Evolutionary conservation across 2,329 filamentous ascomycete species (phyloP), one percentile per base, ranked within the genome.

Genomic region (Akanthomyces uredinophilus): DNA sequence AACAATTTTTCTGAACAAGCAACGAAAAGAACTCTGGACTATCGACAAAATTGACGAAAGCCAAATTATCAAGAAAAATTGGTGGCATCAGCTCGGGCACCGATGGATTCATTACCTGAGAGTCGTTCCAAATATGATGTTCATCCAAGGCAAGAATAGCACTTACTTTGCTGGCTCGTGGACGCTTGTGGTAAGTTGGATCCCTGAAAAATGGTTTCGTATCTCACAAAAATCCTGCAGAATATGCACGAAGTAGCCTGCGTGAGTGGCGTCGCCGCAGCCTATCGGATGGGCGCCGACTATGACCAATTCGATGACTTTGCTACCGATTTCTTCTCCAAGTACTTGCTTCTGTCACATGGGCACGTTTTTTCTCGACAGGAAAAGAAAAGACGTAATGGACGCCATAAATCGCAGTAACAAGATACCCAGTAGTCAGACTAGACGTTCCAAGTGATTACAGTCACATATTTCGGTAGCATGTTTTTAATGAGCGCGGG

Each of bases 71-170:
- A 76, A 82, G 53, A 81, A 79, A 64, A 83, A 88, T 64, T 88
- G 85, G 85, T 88, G 86, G 86, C 86, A 88, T 69, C 86, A 88
- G 71, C 78, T 88, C 13, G 85, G 85, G 61, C 85, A 88, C 67
- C 78, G 80, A 4, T 88, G 81, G 80, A 83, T 84, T 39, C 86
- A 88, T 67, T 88, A 87, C 68, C 69, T 83, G 1, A 79, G 84
- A 39, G 86, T 88, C 1, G 86, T 92, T 1, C 88, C 88, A 0
- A 85, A 85, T 65, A 83, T 92, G 81, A 88, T 88, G 87, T 83
- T 88, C 27, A 79, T 92, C 3, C 87, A 92, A 65, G 87, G 87
- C 0, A 82, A 79, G 64, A 84, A 84, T 29, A 77, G 79, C 54
- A 91, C 88, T 0, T 77, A 80, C 24, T 90, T 85, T 69, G 87